Base-by-base conservation (phyloP, 1,139 yeast species). In the Yamadazyma blattariae region DNA sequence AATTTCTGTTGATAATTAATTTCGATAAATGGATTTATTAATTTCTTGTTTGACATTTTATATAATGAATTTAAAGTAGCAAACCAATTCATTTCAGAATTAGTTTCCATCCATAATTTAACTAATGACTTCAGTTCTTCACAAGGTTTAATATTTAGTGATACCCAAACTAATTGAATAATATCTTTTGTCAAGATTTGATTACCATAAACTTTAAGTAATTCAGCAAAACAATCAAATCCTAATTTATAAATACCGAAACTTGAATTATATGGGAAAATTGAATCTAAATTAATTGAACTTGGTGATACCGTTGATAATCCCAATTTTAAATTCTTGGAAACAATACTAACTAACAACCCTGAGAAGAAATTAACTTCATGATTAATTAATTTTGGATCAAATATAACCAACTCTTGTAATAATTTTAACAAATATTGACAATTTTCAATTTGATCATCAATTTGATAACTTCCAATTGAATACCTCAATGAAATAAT, bases 71-170 rank as follows among this genome's bases (percentile, higher is more conserved):
- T 64, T 38, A 71, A 54, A 7, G 64, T 67, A 3, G 55, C 51
- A 41, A 71, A 67, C 75, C 75, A 70, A 37, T 58, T 58, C 41
- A 60, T 53, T 12, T 62, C 68, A 19, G 57, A 45, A 33, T 61
- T 60, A 2, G 61, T 50, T 25, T 69, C 74, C 41, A 70, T 47
- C 77, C 77, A 71, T 22, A 67, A 50, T 21, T 45, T 50, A 10
- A 69, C 56, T 28, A 69, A 50, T 4, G 50, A 52, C 35, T 61
- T 62, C 43, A 67, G 51, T 26, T 64, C 63, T 2, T 48, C 46
- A 37, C 71, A 67, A 5, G 75, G 75, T 33, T 57, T 56, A 32
- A 66, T 49, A 36, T 68, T 64, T 69, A 70, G 63, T 10, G 72
- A 63, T 7, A 65, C 63, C 74, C 75, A 70, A 14, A 67, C 54